Evolutionary conservation across 2,329 filamentous ascomycete genomes (phyloP).

Genomic region (Botrytis paeoniae): DNA sequence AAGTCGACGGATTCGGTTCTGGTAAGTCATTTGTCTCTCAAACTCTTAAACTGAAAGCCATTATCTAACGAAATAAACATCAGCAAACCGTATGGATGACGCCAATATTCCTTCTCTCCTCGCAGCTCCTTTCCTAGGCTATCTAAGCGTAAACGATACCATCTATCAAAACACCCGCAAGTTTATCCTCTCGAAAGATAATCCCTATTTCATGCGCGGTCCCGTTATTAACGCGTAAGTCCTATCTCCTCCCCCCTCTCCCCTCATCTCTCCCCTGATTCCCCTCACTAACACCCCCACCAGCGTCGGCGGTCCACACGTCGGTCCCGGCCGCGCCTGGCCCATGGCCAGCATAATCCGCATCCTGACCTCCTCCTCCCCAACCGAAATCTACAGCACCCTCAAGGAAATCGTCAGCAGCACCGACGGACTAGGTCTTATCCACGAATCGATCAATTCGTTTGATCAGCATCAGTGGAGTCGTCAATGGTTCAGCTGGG

Average conservation of each 20-base stretch:
- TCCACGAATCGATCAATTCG: constrained; percentile 49
- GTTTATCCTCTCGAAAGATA: constrained; percentile 72
- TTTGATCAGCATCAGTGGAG: constrained; percentile 44
- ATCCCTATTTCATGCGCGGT: constrained; percentile 68
- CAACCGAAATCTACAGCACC: constrained; percentile 34
- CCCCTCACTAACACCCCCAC: constrained; percentile 23
- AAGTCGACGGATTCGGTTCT: constrained; percentile 69
- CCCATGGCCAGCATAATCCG: constrained; percentile 55
- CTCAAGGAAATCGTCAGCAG: constrained; percentile 33
- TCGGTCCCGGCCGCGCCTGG: constrained; percentile 57
- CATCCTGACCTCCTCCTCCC: constrained; percentile 45
- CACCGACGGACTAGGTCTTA: constrained; percentile 41
- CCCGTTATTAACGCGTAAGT: constrained; percentile 54
- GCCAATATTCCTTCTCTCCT: constrained; percentile 68
- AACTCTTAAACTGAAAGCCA: no score
- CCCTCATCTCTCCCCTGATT: constrained; percentile 25
- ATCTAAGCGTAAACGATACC: constrained; percentile 54
- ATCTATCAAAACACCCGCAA: constrained; percentile 76
- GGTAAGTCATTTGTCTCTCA: constrained; percentile 37
- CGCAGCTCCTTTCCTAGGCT: constrained; percentile 62
- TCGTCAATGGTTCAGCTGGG: constrained; percentile 71
- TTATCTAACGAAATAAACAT: constrained; percentile 29
- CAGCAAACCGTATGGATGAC: constrained; percentile 64
- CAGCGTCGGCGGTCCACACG: constrained; percentile 65
- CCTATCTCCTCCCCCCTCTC: constrained; percentile 52